Conservation (phyloP, 2,329 filamentous ascomycete genomes). For the Ceratocystis smalleyi region DNA sequence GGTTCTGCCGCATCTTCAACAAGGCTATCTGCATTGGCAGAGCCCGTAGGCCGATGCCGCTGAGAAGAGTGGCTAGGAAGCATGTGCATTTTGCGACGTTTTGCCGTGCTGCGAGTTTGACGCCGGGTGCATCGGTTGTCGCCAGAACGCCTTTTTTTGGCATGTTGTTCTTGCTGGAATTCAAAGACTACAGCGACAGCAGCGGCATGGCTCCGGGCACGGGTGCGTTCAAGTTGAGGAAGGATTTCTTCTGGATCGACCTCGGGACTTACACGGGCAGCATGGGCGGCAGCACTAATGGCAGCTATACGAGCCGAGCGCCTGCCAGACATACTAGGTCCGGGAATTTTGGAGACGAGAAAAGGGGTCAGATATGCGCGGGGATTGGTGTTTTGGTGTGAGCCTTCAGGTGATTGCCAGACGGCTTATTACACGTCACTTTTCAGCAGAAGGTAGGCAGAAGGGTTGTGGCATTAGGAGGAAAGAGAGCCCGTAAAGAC, state of each 20-base stretch:
- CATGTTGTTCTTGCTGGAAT: neutral
- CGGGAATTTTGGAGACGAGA: neutral
- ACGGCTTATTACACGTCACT: no score
- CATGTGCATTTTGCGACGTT: neutral
- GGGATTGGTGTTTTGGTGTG: neutral
- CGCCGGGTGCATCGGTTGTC: neutral
- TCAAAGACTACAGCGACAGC: slow-evolving; percentile 5
- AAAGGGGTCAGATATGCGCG: neutral
- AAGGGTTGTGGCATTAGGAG: no score
- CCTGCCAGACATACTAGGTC: neutral
- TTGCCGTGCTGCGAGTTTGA: slow-evolving; percentile 2
- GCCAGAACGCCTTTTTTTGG: neutral
- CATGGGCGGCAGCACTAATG: neutral
- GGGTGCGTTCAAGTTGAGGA: slow-evolving; percentile 11
- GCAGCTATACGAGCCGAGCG: slow-evolving; percentile 9
- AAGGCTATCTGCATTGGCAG: no score
- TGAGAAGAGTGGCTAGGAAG: neutral
- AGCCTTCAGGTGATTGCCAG: no score
- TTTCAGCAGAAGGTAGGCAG: no score
- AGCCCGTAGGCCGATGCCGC: neutral
- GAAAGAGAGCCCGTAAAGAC: no score
- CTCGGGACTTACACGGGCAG: neutral
- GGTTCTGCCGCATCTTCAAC: neutral
- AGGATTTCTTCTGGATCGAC: slow-evolving; percentile 7
- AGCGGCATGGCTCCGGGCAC: slow-evolving; percentile 12